Evolutionary conservation across 2,329 filamentous ascomycete species (phyloP), one percentile per base, ranked within the genome.

Genomic region (Penicillium janthinellum): DNA sequence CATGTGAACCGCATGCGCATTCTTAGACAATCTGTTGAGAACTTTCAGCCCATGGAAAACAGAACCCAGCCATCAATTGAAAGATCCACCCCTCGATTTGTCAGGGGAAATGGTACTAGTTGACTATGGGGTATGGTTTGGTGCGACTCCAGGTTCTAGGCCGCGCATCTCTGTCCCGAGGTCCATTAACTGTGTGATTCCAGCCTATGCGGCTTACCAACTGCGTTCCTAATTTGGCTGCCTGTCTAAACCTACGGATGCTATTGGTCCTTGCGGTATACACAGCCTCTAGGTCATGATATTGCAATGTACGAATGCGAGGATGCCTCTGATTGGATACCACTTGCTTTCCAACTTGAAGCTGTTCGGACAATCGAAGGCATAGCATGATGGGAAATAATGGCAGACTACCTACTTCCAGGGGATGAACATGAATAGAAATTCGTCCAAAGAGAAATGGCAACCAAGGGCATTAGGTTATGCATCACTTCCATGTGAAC

Each of bases 1-100:
- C 62, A 64, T 64, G 62, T 64, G 62, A 64, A 64, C 41, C 25
- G 45, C 14, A 5, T 25, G 35, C 37, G 20, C 15, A 39, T 50
- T 31, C 28, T 20, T 20, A 20, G 44, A 14, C 39, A 15, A 31
- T 31, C 28, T 31, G 15, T 54, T 42, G 38, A 12, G 17, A 8
- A 17, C 20, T 53, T 34, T 17, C 38, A 25, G 5, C 12, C 25
- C 22, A 8, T 31, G 5, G 28, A 31, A 31, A 31, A 8, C 6
- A 31, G 7, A 5, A 31, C 28, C 7, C 20, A 20, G 25, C 22
- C 28, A n/a, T 47, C 15, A 15, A 31, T 10, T 28, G 14, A 47
- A 31, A n/a, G 22, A 47, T 31, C 22, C 22, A 47, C 14, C n/a
- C 14, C 20, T 47, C 12, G 44, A 47, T 47, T 47, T 47, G 44